Evolutionary conservation across 306 rosid genomes (phyloP).

Genomic region (Elaeagnus macrophylla): DNA sequence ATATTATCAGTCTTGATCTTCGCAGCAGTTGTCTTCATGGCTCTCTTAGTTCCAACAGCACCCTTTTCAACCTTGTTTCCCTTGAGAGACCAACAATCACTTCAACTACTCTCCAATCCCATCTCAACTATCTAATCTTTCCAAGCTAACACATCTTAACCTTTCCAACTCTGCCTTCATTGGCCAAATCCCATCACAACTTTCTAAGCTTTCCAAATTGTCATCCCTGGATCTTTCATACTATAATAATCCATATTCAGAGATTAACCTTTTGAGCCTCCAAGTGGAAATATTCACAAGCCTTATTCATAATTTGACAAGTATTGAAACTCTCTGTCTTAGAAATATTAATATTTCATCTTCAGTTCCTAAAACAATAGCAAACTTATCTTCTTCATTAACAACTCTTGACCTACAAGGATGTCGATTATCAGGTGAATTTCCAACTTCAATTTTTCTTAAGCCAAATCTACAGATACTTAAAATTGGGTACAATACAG

Average conservation of each 20-base stretch:
- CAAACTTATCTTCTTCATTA: slow-evolving; percentile 21
- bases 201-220: slow-evolving; percentile 6
- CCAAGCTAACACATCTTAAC: slow-evolving; percentile 7
- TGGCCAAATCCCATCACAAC: slow-evolving; percentile 13
- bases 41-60: slow-evolving; percentile 6
- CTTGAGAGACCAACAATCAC: slow-evolving; percentile 15
- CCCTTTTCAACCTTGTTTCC: slow-evolving; percentile 9
- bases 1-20: slow-evolving; percentile 8
- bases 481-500: not conserved
- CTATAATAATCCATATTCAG: not conserved
- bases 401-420: accelerated
- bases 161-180: not conserved
- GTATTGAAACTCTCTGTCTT: slow-evolving; percentile 9
- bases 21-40: slow-evolving; percentile 1
- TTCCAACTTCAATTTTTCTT: slow-evolving; percentile 5
- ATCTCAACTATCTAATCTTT: slow-evolving; percentile 5
- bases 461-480: not conserved
- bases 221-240: slow-evolving; percentile 11
- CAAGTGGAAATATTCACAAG: not conserved
- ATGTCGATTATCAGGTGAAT: not conserved
- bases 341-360: not conserved
- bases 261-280: not conserved
- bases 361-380: not conserved
- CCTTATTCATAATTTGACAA: slow-evolving; percentile 4
- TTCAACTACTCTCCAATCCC: slow-evolving; percentile 19